Base-by-base conservation (phyloP, 2,329 filamentous ascomycete genomes). In the Xylaria polymorpha region DNA sequence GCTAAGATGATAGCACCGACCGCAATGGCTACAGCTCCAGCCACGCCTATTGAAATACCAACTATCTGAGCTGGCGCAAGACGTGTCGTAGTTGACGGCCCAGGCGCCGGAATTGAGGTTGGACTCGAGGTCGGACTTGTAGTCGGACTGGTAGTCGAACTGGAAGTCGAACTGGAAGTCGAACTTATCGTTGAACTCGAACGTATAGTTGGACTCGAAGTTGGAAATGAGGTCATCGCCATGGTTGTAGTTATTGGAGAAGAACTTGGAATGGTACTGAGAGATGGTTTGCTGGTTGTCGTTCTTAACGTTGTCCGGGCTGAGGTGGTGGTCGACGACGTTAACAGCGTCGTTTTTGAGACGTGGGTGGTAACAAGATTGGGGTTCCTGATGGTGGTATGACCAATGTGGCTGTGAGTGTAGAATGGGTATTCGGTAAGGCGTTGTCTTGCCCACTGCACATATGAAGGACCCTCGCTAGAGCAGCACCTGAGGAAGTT, bases 321-420 rank as follows among this genome's bases (percentile, higher is more conserved):
- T 44, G 59, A 61, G 5, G 59, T 57, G 7, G 46, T 57, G 2
- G 68, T 64, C 51, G 61, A 60, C 14, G 58, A 63, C 14, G 59
- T 58, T n/a, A 29, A 44, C 1, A 37, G 6, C 22, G 57, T 69
- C 20, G 67, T 71, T 39, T 41, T 20, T 18, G 69, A 64, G 67
- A 66, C n/a, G 74, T 69, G 7, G 69, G 67, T 48, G 72, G 39
- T 56, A 73, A 61, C 9, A 74, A 41, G 46, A 44, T 73, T 39
- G 71, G 67, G 3, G 18, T 39, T 9, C 70, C 71, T 61, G 73
- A 75, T 44, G 64, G 73, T 55, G 61, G 74, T 69, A 83, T 67
- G 32, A 86, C 77, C 32, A 90, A 74, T 0, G 88, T 90, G 25
- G 88, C 88, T 35, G 86, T 86, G 60, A 91, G 84, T 25, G 85